Evolutionary conservation across 768 basidiomycete genomes (phyloP).

Genomic region (Rhodotorula diobovata): DNA sequence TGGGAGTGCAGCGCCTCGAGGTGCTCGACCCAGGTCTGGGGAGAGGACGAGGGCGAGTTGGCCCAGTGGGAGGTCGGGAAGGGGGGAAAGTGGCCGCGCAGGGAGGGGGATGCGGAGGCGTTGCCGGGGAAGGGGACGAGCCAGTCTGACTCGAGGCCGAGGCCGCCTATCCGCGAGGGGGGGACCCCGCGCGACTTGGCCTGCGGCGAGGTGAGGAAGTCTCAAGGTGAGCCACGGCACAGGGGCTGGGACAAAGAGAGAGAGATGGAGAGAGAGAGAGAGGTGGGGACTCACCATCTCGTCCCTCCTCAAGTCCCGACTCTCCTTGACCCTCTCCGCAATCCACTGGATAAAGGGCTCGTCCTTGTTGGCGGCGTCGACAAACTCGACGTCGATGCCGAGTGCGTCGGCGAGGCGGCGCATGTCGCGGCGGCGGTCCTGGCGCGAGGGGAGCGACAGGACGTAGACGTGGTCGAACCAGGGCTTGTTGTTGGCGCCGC

Average conservation of each 20-base stretch:
- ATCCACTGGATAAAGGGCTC: slow-evolving; percentile 42
- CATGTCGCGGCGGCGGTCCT: slow-evolving; percentile 42
- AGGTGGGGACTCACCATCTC: slow-evolving; percentile 20
- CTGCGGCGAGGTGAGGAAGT: background rate
- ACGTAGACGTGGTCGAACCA: slow-evolving; percentile 43
- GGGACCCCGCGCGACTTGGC: background rate
- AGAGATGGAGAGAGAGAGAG: too few relatives aligned
- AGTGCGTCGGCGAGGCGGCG: slow-evolving; percentile 38
- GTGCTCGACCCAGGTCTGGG: slow-evolving; percentile 38
- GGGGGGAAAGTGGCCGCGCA: slow-evolving; percentile 12
- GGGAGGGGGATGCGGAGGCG: background rate
- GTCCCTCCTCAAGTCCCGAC: background rate
- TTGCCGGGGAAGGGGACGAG: slow-evolving; percentile 12
- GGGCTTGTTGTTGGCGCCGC: slow-evolving; percentile 26
- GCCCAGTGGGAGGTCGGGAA: background rate
- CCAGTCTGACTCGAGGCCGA: slow-evolving; percentile 10
- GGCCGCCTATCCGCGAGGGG: slow-evolving; percentile 9
- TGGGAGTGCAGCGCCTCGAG: slow-evolving; percentile 30
- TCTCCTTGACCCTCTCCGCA: slow-evolving; percentile 40
- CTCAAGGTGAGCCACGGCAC: background rate
- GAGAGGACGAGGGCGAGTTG: background rate
- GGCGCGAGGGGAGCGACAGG: slow-evolving; percentile 39
- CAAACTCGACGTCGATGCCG: slow-evolving; percentile 40
- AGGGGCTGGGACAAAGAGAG: too few relatives aligned
- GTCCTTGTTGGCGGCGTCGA: slow-evolving; percentile 41